These are phyloP conservation scores for Nicotiana sylvestris DNA, from an alignment of 257 asterid species.

Conservation along the genomic window DNA sequence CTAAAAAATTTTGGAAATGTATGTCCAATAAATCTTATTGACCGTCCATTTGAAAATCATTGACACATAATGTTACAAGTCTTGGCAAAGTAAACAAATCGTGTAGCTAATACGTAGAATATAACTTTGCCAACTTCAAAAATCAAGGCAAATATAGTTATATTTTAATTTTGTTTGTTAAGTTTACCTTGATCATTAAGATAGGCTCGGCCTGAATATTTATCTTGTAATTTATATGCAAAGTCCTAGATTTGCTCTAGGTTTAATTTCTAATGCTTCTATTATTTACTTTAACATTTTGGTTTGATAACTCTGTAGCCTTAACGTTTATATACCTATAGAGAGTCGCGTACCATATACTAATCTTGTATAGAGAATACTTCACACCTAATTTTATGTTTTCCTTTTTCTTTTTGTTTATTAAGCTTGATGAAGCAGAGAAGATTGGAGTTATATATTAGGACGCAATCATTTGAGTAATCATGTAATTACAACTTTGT, in stretches of 20 bases:
- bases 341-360: neutral
- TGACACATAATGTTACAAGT: neutral
- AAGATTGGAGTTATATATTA: neutral
- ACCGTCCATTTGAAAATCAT: slow-evolving; percentile 6
- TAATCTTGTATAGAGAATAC: neutral
- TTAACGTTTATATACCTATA: neutral
- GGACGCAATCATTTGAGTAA: neutral
- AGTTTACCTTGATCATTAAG: neutral
- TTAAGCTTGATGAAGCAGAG: neutral
- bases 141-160: neutral
- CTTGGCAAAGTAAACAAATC: neutral
- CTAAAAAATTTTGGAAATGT: neutral
- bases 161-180: no score
- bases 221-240: neutral
- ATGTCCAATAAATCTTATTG: neutral
- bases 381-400: neutral
- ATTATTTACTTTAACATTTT: neutral
- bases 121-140: neutral
- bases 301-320: neutral
- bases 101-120: neutral
- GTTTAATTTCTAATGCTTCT: neutral
- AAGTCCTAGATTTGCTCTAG: neutral
- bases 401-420: neutral
- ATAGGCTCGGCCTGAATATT: neutral
- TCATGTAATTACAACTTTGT: neutral